phyloP scores from a whole-genome alignment of 306 rosid species.

The Malus sylvestris region DNA sequence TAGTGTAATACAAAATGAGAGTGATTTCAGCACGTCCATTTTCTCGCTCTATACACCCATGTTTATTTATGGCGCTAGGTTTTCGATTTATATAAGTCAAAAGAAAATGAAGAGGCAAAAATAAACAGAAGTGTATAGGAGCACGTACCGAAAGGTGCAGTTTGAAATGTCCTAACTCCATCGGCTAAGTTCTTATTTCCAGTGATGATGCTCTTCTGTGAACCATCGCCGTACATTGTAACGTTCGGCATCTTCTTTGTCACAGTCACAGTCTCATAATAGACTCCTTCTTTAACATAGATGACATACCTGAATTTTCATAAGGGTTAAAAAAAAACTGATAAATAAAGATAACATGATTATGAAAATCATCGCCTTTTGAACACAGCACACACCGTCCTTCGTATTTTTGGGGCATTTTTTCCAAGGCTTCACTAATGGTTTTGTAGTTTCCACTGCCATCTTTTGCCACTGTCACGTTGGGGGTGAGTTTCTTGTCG shows the following conservation, averaged over 20 bases:
- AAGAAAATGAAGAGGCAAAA: neutral
- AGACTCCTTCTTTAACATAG: constrained; percentile 66
- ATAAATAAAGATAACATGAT: neutral
- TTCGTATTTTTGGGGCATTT: constrained; percentile 40
- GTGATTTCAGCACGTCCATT: neutral
- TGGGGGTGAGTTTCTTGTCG: constrained; percentile 48
- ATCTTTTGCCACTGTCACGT: constrained; percentile 68
- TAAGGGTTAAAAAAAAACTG: neutral
- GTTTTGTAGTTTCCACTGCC: constrained; percentile 68
- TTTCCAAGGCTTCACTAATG: constrained; percentile 49
- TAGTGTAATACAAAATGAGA: neutral
- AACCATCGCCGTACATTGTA: constrained; percentile 87
- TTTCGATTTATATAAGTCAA: too few species aligned
- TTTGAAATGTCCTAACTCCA: constrained; percentile 58
- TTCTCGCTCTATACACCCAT: neutral
- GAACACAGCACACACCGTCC: constrained; percentile 44
- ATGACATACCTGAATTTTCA: constrained; percentile 54
- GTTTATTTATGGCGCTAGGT: too few species aligned
- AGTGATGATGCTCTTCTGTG: constrained; percentile 72
- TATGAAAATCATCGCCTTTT: neutral
- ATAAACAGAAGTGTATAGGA: neutral
- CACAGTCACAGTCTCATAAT: constrained; percentile 52
- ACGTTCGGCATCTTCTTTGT: constrained; percentile 56
- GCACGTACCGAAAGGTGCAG: constrained; percentile 66
- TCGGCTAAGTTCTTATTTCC: constrained; percentile 64